phyloP scores from a whole-genome alignment of 31 red algal species.

The Porphyra umbilicalis region DNA sequence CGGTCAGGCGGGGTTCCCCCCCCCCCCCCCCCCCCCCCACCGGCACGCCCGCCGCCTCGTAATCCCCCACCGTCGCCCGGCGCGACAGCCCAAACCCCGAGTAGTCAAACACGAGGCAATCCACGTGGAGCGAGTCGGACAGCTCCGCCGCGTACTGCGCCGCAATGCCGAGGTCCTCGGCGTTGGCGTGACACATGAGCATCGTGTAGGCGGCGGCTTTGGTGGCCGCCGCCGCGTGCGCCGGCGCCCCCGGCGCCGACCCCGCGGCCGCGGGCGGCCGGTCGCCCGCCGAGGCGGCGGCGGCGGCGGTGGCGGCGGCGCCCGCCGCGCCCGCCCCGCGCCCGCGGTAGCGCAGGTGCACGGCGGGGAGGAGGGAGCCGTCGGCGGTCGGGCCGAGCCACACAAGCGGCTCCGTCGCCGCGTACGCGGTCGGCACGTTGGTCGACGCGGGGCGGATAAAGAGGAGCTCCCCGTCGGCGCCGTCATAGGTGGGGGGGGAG shows the following conservation, averaged over 20 bases:
- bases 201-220: background rate
- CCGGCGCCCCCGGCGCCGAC: background rate
- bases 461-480: conserved; percentile 18
- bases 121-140: conserved; percentile 38
- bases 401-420: background rate
- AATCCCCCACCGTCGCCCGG: background rate
- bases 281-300: background rate
- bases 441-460: conserved; percentile 10
- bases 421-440: conserved; percentile 8
- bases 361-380: background rate
- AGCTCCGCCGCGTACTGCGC: conserved; percentile 40
- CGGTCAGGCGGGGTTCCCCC: background rate
- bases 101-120: conserved; percentile 47
- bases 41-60: background rate
- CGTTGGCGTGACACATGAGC: conserved; percentile 29
- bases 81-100: conserved; percentile 37
- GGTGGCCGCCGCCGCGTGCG: no score
- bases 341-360: background rate
- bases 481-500: conserved; percentile 38
- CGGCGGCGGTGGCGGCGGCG: background rate
- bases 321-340: background rate
- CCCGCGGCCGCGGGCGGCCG: background rate
- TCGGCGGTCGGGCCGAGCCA: background rate
- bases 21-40: background rate
- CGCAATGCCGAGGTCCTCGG: conserved; percentile 53